Evolutionary conservation across 805 yeast species (phyloP).

Genomic region (Jamesozyma hellenica): DNA sequence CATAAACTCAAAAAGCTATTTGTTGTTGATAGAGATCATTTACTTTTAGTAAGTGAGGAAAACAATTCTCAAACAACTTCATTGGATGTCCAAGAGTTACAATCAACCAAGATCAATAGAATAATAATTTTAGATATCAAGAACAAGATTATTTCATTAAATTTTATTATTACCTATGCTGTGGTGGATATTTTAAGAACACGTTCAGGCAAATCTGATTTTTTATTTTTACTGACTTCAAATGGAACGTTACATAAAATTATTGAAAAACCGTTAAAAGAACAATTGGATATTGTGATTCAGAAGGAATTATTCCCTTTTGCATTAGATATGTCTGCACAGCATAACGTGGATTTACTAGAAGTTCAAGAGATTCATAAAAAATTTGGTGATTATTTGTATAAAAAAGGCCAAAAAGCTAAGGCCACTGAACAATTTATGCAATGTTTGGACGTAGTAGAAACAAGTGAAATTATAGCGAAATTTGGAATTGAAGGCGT

Average conservation of each 20-base stretch:
- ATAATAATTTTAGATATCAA: constrained; percentile 57
- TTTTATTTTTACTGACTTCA: constrained; percentile 46
- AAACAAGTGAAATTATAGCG: constrained; percentile 67
- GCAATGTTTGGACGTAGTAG: constrained; percentile 42
- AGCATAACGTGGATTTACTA: constrained; percentile 19
- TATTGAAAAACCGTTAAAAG: constrained; percentile 54
- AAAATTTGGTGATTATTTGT: constrained; percentile 64
- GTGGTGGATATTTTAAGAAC: constrained; percentile 48
- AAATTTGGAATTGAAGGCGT: constrained; percentile 61
- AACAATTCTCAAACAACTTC: constrained; percentile 28
- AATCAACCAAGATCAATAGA: constrained; percentile 36
- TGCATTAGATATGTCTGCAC: constrained; percentile 59
- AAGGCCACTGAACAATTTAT: constrained; percentile 71
- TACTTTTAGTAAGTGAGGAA: constrained; percentile 50
- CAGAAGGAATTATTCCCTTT: constrained; percentile 61
- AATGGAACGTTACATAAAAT: constrained; percentile 69
- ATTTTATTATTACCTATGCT: constrained; percentile 55
- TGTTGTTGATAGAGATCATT: constrained; percentile 42
- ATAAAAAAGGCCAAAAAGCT: constrained; percentile 50
- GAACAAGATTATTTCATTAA: constrained; percentile 62
- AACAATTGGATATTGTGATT: constrained; percentile 57
- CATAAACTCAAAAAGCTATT: constrained; percentile 40
- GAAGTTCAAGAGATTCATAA: constrained; percentile 35
- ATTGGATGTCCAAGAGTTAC: constrained; percentile 24
- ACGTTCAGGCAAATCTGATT: constrained; percentile 33